Percentiles rank a stretch among this genome's conserved stretches.
Evolutionary conservation across 1,139 yeast species (phyloP).

Genomic region (Komagataea norvegica): DNA sequence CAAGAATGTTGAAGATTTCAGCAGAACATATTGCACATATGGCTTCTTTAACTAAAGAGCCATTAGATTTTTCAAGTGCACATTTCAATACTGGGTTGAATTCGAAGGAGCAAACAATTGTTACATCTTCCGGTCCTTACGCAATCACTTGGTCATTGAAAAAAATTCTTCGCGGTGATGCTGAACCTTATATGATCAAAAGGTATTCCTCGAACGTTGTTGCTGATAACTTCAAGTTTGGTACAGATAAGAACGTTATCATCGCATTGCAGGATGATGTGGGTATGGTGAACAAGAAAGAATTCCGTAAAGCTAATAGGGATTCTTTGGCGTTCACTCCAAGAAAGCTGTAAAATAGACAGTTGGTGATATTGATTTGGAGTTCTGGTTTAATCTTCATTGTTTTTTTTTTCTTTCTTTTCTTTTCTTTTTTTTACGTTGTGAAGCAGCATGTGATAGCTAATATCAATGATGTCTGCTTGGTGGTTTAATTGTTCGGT

Average conservation of each 20-base stretch:
- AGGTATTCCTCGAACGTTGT: constrained; percentile 59
- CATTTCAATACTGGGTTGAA: constrained; percentile 67
- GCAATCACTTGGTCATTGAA: constrained; percentile 77
- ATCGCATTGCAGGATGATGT: constrained; percentile 32
- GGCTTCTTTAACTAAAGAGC: constrained; percentile 45
- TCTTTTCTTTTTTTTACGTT: background rate
- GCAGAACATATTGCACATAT: constrained; percentile 74
- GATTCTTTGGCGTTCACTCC: constrained; percentile 33
- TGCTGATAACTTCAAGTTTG: constrained; percentile 76
- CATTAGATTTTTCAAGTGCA: constrained; percentile 64
- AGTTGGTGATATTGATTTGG: background rate
- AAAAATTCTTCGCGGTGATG: constrained; percentile 50
- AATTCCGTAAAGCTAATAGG: constrained; percentile 53
- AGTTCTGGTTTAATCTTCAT: constrained; percentile 13
- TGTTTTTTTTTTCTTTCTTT: background rate
- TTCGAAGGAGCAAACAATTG: constrained; percentile 62
- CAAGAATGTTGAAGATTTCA: constrained; percentile 58
- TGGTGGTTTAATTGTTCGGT: too few relatives aligned
- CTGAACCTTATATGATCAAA: constrained; percentile 58
- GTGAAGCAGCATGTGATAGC: background rate
- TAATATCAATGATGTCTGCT: too few relatives aligned
- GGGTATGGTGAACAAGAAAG: constrained; percentile 42
- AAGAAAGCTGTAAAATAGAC: constrained; percentile 1
- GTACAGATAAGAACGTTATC: constrained; percentile 65
- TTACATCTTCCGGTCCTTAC: constrained; percentile 76